Conservation (phyloP, 352 stramenopile species). For the Globisporangium barbulae region DNA sequence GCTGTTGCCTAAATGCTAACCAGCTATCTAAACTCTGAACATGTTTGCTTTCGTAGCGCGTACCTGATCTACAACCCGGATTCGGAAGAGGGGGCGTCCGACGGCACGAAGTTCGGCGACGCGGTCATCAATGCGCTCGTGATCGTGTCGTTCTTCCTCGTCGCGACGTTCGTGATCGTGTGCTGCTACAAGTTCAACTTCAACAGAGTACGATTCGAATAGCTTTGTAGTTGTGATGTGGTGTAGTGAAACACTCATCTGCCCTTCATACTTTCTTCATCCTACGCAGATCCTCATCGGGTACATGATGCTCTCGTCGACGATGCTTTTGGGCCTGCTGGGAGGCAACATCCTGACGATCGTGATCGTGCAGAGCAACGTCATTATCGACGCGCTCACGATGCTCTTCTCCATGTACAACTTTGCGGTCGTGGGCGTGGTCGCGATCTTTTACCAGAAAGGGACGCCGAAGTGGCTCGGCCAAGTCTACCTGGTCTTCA, state of each 20-base stretch:
- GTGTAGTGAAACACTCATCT: background rate
- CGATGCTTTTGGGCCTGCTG: slow-evolving; percentile 81
- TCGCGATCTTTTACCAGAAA: slow-evolving; percentile 91
- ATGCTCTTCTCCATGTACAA: slow-evolving; percentile 89
- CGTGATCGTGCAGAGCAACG: slow-evolving; percentile 50
- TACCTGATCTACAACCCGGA: slow-evolving; percentile 80
- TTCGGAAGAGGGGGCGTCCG: slow-evolving; percentile 42
- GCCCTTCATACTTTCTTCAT: background rate
- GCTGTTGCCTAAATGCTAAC: background rate
- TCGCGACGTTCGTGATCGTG: slow-evolving; percentile 90
- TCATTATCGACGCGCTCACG: slow-evolving; percentile 61
- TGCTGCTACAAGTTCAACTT: slow-evolving; percentile 91
- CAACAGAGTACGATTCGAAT: slow-evolving; percentile 39
- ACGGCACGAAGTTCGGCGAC: slow-evolving; percentile 67
- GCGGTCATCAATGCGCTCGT: slow-evolving; percentile 85
- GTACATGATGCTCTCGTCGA: slow-evolving; percentile 91
- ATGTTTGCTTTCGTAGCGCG: slow-evolving; percentile 29
- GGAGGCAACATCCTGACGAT: slow-evolving; percentile 85
- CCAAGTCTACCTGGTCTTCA: slow-evolving; percentile 94
- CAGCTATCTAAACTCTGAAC: background rate
- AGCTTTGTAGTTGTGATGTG: background rate
- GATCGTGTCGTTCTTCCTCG: slow-evolving; percentile 88
- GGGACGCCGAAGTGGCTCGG: slow-evolving; percentile 79
- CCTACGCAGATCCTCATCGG: slow-evolving; percentile 60
- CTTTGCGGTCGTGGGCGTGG: slow-evolving; percentile 87